A percentile compares a stretch with the other conserved stretches of the same genome.
Conservation (phyloP, 495 filamentous ascomycete genomes). For the Penicillium soppii region DNA sequence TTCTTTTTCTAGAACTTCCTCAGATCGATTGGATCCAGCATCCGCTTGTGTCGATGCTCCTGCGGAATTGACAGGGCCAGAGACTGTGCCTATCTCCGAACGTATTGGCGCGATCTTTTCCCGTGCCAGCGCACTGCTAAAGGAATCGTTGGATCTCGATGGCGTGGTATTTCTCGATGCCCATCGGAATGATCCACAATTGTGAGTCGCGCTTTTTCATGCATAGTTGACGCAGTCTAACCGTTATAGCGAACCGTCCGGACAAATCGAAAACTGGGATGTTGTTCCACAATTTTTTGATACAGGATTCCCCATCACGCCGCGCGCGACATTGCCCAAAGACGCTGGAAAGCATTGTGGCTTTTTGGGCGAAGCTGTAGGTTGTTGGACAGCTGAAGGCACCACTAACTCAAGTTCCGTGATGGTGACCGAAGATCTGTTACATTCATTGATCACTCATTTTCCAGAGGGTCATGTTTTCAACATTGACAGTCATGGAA, state of each 20-base stretch:
- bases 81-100: slow-evolving; percentile 6
- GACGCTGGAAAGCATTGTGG: slow-evolving; percentile 8
- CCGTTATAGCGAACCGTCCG: not conserved
- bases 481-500: slow-evolving; percentile 10
- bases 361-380: slow-evolving; percentile 13
- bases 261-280: not conserved
- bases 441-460: slow-evolving; percentile 23
- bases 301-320: slow-evolving; percentile 11
- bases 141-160: slow-evolving; percentile 35
- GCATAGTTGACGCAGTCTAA: not conserved
- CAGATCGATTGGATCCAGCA: not conserved
- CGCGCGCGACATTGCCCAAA: slow-evolving; percentile 2
- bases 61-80: not conserved
- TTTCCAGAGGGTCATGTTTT: slow-evolving; percentile 35
- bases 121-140: slow-evolving; percentile 31
- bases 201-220: not conserved
- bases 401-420: not conserved
- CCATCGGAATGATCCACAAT: slow-evolving; percentile 8
- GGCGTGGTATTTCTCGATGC: slow-evolving; percentile 40
- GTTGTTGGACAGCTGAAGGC: not conserved
- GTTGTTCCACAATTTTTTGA: not conserved
- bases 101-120: slow-evolving; percentile 28
- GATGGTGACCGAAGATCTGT: slow-evolving; percentile 16
- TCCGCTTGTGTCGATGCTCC: not conserved
- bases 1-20: slow-evolving; percentile 4